Conservation (phyloP, 768 basidiomycete genomes). For the Tephrocybe sp. region DNA sequence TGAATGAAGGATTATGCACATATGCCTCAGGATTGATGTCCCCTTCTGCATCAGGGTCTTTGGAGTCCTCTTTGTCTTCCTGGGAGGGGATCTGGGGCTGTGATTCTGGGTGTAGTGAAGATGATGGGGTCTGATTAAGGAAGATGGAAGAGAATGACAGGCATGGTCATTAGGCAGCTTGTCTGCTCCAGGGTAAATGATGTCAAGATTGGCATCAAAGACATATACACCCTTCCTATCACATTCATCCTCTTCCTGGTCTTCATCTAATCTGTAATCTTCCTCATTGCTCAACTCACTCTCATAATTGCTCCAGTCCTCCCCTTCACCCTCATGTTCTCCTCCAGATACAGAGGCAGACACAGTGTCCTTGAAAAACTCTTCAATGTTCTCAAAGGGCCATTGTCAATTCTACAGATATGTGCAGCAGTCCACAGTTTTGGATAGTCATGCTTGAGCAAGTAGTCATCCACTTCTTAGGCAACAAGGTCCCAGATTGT, state of each 20-base stretch:
- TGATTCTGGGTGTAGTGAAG: background rate
- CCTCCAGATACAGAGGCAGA: background rate
- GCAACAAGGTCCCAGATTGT: conserved; percentile 23
- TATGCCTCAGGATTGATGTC: conserved; percentile 33
- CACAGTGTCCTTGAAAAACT: background rate
- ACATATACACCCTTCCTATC: too few relatives aligned
- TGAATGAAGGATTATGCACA: background rate
- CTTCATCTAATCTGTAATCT: background rate
- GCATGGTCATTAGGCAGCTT: too few relatives aligned
- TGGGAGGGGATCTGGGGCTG: too few relatives aligned
- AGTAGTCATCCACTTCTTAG: conserved; percentile 24
- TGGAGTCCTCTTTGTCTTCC: conserved; percentile 15
- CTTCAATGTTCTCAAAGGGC: background rate
- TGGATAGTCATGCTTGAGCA: conserved; percentile 15
- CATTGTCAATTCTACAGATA: background rate
- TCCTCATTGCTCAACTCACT: background rate
- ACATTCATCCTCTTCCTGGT: background rate
- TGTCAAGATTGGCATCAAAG: too few relatives aligned
- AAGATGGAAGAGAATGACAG: too few relatives aligned
- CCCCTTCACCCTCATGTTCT: background rate
- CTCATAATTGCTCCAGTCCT: background rate
- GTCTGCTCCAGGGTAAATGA: too few relatives aligned
- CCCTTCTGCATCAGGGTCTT: conserved; percentile 32
- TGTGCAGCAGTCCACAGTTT: conserved; percentile 4
- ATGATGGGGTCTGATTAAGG: too few relatives aligned